These are phyloP conservation scores for Baffinella frigidus DNA, from an alignment of 208 protist genomes.

Conservation along the genomic window DNA sequence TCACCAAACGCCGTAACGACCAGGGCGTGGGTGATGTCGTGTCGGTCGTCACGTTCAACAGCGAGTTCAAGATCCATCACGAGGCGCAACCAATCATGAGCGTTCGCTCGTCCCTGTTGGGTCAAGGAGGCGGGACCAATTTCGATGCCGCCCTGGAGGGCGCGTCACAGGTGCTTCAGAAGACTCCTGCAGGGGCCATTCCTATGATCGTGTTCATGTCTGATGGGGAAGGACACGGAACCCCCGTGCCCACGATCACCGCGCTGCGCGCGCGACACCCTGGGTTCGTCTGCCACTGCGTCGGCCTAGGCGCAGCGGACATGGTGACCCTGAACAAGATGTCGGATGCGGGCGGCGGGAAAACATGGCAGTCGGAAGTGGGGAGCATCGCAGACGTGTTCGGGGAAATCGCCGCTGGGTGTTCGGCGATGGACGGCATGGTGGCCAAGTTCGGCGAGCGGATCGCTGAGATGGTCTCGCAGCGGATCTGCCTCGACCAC, in stretches of 20 bases:
- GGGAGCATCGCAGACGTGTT: neutral
- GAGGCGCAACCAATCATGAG: too few relatives aligned
- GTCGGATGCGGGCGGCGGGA: neutral
- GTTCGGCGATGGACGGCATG: neutral
- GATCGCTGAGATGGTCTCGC: constrained; percentile 18
- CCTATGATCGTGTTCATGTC: constrained; percentile 19
- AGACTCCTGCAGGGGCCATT: neutral
- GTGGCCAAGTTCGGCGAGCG: neutral
- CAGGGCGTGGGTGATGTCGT: neutral
- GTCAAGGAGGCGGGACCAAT: neutral
- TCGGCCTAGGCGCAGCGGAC: neutral
- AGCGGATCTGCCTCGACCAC: neutral
- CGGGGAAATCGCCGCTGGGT: neutral
- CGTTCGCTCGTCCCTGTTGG: too few relatives aligned
- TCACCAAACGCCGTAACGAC: neutral
- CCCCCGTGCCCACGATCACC: neutral
- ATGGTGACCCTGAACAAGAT: neutral
- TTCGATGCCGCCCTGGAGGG: neutral
- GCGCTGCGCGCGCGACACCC: neutral
- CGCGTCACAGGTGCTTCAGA: too few relatives aligned
- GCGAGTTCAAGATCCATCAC: neutral
- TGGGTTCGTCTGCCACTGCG: neutral
- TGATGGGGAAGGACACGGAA: neutral
- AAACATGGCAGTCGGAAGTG: neutral
- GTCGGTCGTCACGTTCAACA: neutral